phyloP scores from a whole-genome alignment of 176 grass and related monocot species.

The Bothriochloa decipiens region DNA sequence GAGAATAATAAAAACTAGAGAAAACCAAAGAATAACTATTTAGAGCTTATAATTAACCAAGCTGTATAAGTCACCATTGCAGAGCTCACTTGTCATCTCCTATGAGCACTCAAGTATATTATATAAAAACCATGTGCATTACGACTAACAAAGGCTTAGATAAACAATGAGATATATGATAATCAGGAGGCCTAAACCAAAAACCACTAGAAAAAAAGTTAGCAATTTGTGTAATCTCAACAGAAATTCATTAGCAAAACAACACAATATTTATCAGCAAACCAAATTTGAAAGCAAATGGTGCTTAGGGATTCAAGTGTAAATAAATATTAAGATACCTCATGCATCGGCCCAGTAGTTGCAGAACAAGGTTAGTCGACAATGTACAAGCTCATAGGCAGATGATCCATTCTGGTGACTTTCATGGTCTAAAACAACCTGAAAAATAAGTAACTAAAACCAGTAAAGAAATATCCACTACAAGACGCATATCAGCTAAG shows the following conservation, averaged over 20 bases:
- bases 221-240: constrained; percentile 6
- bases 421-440: constrained; percentile 68
- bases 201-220: background rate
- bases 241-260: background rate
- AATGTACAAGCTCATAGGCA: constrained; percentile 74
- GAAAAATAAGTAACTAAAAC: constrained; percentile 26
- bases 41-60: no score
- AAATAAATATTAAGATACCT: constrained; percentile 49
- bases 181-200: no score
- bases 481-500: background rate
- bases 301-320: background rate
- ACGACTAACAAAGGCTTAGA: no score
- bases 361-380: constrained; percentile 81
- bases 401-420: constrained; percentile 43
- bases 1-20: no score
- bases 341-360: constrained; percentile 84
- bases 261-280: background rate
- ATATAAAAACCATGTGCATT: background rate
- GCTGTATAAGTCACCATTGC: background rate
- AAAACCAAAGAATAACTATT: no score
- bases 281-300: background rate
- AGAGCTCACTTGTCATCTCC: background rate
- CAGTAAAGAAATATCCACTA: constrained; percentile 32
- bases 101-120: constrained; percentile 6
- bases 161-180: no score